Percentiles rank a stretch among this genome's conserved stretches.
Evolutionary conservation across 352 stramenopile genomes (phyloP).

Genomic region (Pythium rhizo-oryzae): DNA sequence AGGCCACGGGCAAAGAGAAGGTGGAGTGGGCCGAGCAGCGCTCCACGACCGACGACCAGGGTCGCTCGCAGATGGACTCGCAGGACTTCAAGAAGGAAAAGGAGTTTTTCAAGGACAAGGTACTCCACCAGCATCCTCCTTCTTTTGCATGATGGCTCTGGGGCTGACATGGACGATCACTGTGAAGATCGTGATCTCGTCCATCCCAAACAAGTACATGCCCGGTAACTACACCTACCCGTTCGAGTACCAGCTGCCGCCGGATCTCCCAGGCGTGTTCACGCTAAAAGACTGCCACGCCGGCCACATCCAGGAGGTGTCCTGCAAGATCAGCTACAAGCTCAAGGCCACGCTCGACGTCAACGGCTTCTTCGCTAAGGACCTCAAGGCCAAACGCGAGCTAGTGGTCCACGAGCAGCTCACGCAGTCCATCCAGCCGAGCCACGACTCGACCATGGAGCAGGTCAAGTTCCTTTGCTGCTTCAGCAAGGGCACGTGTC

Average conservation of each 20-base stretch:
- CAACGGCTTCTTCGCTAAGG: slow-evolving; percentile 34
- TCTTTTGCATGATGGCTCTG: background rate
- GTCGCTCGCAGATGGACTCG: slow-evolving; percentile 29
- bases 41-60: slow-evolving; percentile 38
- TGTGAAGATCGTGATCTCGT: slow-evolving; percentile 33
- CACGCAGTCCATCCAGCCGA: slow-evolving; percentile 28
- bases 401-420: slow-evolving; percentile 39
- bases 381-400: slow-evolving; percentile 34
- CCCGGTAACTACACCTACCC: slow-evolving; percentile 40
- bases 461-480: slow-evolving; percentile 42
- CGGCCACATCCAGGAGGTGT: slow-evolving; percentile 14
- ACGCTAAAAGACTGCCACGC: slow-evolving; percentile 22
- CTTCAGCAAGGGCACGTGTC: slow-evolving; percentile 41
- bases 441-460: slow-evolving; percentile 34
- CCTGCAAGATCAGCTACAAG: slow-evolving; percentile 39
- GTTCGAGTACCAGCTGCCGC: slow-evolving; percentile 43
- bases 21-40: slow-evolving; percentile 49
- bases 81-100: slow-evolving; percentile 41
- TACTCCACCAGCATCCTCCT: slow-evolving; percentile 12
- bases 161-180: background rate
- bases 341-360: slow-evolving; percentile 42
- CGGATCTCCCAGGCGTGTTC: slow-evolving; percentile 34
- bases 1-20: slow-evolving; percentile 68
- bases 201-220: slow-evolving; percentile 24
- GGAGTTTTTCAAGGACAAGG: slow-evolving; percentile 75